Base-by-base conservation (phyloP, 257 asterid genomes). In the Jacaranda mimosifolia region DNA sequence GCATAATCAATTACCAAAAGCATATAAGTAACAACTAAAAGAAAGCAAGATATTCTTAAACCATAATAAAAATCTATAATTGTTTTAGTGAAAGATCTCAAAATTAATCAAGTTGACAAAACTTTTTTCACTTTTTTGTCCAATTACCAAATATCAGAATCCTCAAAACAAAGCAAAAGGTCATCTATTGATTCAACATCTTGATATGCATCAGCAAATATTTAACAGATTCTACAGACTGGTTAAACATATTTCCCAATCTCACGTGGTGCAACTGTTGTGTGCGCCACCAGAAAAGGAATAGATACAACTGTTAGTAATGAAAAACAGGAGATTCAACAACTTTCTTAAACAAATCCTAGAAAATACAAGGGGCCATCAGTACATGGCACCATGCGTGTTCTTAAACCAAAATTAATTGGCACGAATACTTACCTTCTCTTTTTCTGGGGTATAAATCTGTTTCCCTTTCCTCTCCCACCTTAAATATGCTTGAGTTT, bases 401-500 rank as follows among this genome's bases (percentile, higher is more conserved):
- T 63, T 70, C 79, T 48, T 39, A 52, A 49, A 72, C 62, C 26
- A 68, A 65, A 60, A 70, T 73, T 35, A 73, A 52, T 70, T 55
- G 60, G 65, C 59, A 81, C 42, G 46, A 74, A 75, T 42, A 75
- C 85, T 65, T 76, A 86, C 99, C 94, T 96, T 89, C 89, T 96
- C 96, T 78, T 89, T 74, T 81, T 93, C 92, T 73, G 98, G 96
- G 76, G 83, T 86, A 65, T 96, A 96, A 15, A 55, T 83, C 82
- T 91, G 97, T 79, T 89, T 96, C 63, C 99, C 99, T 59, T 91
- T 89, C 79, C 94, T 90, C 89, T 93, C 99, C 99, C 99, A 93
- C 88, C 97, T 88, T 85, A 96, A 75, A 76, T 96, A 96, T 66
- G 99, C 91, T 80, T 93, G 99, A 81, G 91, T 58, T 89, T 91